These are phyloP conservation scores for Agrocybe pediades DNA, from an alignment of 768 basidiomycete genomes.

Conservation along the genomic window DNA sequence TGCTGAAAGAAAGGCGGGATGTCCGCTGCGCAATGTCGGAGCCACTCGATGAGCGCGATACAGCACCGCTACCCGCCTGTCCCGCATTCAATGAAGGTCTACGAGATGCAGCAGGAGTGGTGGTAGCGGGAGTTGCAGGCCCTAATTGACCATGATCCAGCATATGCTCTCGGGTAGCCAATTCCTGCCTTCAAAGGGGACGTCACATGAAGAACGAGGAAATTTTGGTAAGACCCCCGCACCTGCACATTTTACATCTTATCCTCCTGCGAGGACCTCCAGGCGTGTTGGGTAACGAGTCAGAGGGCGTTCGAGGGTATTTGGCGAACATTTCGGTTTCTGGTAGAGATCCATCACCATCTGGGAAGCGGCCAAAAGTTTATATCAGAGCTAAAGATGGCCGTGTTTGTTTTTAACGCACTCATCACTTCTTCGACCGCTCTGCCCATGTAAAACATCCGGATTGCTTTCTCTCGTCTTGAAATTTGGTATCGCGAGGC, in stretches of 20 bases:
- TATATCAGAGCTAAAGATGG: slow-evolving; percentile 10
- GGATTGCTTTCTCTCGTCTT: slow-evolving; percentile 63
- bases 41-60: slow-evolving; percentile 2
- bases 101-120: slow-evolving; percentile 51
- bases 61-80: background rate
- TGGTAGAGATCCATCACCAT: slow-evolving; percentile 70
- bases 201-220: background rate
- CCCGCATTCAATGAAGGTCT: slow-evolving; percentile 14
- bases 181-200: slow-evolving; percentile 60
- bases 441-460: slow-evolving; percentile 84
- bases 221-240: background rate
- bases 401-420: slow-evolving; percentile 36
- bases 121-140: slow-evolving; percentile 57
- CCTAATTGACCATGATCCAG: slow-evolving; percentile 84
- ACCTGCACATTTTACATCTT: slow-evolving; percentile 93
- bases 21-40: slow-evolving; percentile 20
- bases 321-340: slow-evolving; percentile 77
- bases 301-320: slow-evolving; percentile 65
- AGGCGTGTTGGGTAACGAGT: slow-evolving; percentile 64
- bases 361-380: slow-evolving; percentile 38
- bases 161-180: slow-evolving; percentile 93
- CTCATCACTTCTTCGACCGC: slow-evolving; percentile 78
- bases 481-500: slow-evolving; percentile 70
- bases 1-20: slow-evolving; percentile 18
- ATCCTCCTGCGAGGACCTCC: slow-evolving; percentile 58